phyloP scores from a whole-genome alignment of 257 asterid genomes.

The Leonotis leonurus region DNA sequence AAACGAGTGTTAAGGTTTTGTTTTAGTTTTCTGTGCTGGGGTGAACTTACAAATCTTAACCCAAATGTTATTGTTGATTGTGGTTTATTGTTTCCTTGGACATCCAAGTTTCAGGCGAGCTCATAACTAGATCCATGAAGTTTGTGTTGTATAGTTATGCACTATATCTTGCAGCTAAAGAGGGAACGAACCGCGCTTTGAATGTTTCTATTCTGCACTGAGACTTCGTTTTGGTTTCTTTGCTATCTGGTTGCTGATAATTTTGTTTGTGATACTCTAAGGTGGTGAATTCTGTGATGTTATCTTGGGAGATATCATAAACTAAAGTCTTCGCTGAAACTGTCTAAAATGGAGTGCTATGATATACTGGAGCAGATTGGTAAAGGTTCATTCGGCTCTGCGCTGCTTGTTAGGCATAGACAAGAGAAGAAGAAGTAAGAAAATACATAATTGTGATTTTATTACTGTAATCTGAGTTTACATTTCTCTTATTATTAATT shows the following conservation, averaged over 20 bases:
- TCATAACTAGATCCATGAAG: slow-evolving; percentile 9
- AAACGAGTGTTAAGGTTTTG: neutral
- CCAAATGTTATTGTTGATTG: neutral
- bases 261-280: neutral
- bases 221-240: neutral
- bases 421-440: slow-evolving; percentile 86
- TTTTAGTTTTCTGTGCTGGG: neutral
- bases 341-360: slow-evolving; percentile 62
- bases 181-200: neutral
- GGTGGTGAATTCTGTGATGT: slow-evolving; percentile 14
- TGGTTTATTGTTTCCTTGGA: neutral
- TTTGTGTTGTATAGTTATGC: neutral
- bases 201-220: slow-evolving; percentile 1
- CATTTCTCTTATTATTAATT: neutral
- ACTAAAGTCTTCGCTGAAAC: slow-evolving; percentile 10
- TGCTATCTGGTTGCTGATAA: slow-evolving; percentile 5
- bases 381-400: slow-evolving; percentile 95
- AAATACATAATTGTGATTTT: neutral
- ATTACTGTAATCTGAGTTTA: neutral
- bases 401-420: slow-evolving; percentile 87
- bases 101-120: neutral
- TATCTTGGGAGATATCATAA: neutral
- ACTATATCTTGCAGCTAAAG: neutral
- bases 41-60: neutral
- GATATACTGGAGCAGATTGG: slow-evolving; percentile 94